Evolutionary conservation across 805 yeast genomes (phyloP).

Genomic region (Yarrowia yakushimensis): DNA sequence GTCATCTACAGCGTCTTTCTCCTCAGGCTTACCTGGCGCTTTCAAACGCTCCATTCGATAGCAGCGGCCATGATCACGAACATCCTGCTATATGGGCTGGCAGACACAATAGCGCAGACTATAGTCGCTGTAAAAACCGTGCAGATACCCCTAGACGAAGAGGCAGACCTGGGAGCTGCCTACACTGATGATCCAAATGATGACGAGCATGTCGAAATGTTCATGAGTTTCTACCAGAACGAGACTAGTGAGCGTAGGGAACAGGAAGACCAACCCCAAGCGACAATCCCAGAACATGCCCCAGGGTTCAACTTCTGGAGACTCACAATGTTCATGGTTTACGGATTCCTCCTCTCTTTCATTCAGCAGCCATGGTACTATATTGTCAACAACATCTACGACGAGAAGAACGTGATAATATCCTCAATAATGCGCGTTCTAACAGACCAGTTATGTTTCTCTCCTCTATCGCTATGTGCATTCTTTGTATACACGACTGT

Average conservation of each 20-base stretch:
- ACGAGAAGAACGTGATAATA: constrained; percentile 67
- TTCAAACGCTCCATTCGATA: constrained; percentile 14
- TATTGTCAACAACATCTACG: constrained; percentile 70
- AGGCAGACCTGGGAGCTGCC: not conserved
- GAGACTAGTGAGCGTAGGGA: not conserved
- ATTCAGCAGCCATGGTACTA: constrained; percentile 87
- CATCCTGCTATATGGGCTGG: constrained; percentile 77
- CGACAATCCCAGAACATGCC: not conserved
- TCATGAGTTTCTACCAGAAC: constrained; percentile 10
- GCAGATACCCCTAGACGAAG: not conserved
- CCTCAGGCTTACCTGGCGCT: constrained; percentile 4
- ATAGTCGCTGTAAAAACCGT: constrained; percentile 35
- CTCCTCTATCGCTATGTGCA: constrained; percentile 76
- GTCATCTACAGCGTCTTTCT: constrained; percentile 5
- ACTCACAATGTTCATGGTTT: constrained; percentile 71
- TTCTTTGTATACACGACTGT: constrained; percentile 84
- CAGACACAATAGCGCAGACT: constrained; percentile 86
- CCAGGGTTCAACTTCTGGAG: constrained; percentile 60
- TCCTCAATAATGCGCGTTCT: constrained; percentile 82
- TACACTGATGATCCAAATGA: constrained; percentile 11
- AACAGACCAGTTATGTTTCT: constrained; percentile 84
- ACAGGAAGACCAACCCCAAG: not conserved
- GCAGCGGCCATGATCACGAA: constrained; percentile 57
- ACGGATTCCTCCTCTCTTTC: constrained; percentile 85
- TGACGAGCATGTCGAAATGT: constrained; percentile 19